phyloP scores from a whole-genome alignment of 1,284 basidiomycete genomes.

The Singerocomus rubriflavus region DNA sequence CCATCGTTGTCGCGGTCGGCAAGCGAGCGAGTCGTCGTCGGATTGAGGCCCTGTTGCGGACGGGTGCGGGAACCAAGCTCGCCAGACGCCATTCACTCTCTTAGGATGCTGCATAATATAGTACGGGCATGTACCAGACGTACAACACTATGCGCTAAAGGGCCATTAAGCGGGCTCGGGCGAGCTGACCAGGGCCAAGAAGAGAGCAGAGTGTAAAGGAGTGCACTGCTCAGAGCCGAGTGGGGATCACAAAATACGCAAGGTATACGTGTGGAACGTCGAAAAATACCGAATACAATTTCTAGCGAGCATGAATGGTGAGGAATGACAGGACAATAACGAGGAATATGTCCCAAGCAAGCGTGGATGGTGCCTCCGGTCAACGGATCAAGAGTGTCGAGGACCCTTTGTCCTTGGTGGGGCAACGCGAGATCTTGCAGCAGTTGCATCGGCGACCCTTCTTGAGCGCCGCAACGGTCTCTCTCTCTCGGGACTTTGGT shows the following conservation, averaged over 20 bases:
- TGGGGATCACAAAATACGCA: constrained; percentile 32
- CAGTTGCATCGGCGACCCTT: constrained; percentile 58
- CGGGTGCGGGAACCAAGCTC: too few relatives aligned
- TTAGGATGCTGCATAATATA: constrained; percentile 11
- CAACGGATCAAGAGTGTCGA: constrained; percentile 26
- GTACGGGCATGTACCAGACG: constrained; percentile 15
- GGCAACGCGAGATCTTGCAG: constrained; percentile 41
- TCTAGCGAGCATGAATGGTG: constrained; percentile 25
- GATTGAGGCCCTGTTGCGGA: too few relatives aligned
- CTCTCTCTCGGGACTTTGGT: constrained; percentile 9
- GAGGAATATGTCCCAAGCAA: constrained; percentile 1
- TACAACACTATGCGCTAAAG: constrained; percentile 11
- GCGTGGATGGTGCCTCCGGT: background rate
- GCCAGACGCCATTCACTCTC: background rate
- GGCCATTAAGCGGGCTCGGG: constrained; percentile 18
- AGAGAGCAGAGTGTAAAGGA: constrained; percentile 17
- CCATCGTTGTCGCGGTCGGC: background rate
- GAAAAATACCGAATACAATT: constrained; percentile 27
- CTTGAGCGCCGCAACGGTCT: constrained; percentile 57
- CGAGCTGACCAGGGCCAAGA: constrained; percentile 15
- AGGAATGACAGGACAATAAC: constrained; percentile 11
- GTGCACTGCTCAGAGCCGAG: constrained; percentile 20
- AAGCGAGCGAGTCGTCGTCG: too few relatives aligned
- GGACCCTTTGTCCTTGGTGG: constrained; percentile 28
- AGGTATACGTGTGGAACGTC: constrained; percentile 24